Base-by-base conservation (phyloP, 148 eudicot genomes). In the Gaultheria prostrata region DNA sequence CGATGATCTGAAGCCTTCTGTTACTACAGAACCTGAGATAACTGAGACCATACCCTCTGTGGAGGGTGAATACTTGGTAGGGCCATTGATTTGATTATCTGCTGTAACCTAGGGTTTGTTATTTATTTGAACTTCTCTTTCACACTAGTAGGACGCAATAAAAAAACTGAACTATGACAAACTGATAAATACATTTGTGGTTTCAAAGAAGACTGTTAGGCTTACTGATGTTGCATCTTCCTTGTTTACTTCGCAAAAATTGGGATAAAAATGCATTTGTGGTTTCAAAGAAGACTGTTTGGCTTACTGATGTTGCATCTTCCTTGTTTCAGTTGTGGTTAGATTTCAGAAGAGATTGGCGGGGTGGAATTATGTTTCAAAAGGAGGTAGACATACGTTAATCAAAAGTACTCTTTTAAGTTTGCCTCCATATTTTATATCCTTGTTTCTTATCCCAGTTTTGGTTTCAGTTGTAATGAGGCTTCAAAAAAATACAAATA, bases 1-100 rank as follows among this genome's bases (percentile, higher is more conserved):
- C 85, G 99, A 92, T 88, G 99, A 97, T 89, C 91, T 97, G 85
- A 97, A 97, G 89, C 99, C 99, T 82, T 87, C 87, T 17, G 99
- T 97, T 67, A 97, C 97, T 73, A 98, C 99, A 18, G 95, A 93
- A 91, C 99, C 99, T 49, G 99, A 97, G 91, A 92, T 97, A 83
- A 93, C 95, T 54, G 94, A 92, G 84, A 91, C 91, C 21, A 17
- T 72, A 71, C 89, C 95, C 5, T 91, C 93, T 17, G 76, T 65
- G 32, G 94, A 93, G 79, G 96, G 93, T 57, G 99, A 97, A 85
- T 97, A 93, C 87, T 86, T 97, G 89, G 99, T 97, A 89, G 73
- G 88, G 74, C 67, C 80, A 46, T 56, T 83, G 50, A 73, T 84
- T 74, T 13, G 49, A 77, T 56, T 7, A 54, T 46, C n/a, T 43